Conservation (phyloP, 208 protist species). For the Balamuthia mandrillaris region DNA sequence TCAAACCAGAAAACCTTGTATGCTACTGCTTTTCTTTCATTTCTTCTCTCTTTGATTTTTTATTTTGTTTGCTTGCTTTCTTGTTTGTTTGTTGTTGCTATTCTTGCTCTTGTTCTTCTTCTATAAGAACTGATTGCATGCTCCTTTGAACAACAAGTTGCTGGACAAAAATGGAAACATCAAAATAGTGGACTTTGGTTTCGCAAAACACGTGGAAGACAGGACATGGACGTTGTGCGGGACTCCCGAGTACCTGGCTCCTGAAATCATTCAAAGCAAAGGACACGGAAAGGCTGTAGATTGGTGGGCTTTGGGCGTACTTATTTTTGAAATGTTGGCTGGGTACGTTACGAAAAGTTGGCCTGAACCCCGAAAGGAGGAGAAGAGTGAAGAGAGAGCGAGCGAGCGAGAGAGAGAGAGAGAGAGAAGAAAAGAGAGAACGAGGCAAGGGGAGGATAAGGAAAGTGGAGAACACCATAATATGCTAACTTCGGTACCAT, state of each 20-base stretch:
- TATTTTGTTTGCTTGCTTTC: background rate
- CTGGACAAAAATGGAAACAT: constrained; percentile 80
- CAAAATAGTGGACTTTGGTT: constrained; percentile 89
- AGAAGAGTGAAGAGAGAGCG: background rate
- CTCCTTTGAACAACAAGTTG: constrained; percentile 52
- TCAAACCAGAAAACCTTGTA: constrained; percentile 87
- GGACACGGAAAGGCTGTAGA: constrained; percentile 84
- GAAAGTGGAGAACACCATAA: background rate
- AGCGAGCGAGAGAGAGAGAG: background rate
- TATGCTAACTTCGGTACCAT: background rate
- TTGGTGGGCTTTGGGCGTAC: constrained; percentile 84
- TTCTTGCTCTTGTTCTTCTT: too few species aligned
- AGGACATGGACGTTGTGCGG: constrained; percentile 82
- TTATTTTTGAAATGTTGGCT: constrained; percentile 83
- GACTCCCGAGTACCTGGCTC: constrained; percentile 81
- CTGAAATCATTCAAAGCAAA: constrained; percentile 81
- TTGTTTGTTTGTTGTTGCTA: background rate
- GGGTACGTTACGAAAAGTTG: too few species aligned
- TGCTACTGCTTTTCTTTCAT: background rate
- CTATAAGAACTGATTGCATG: too few species aligned
- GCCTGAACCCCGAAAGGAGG: background rate
- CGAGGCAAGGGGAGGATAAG: background rate
- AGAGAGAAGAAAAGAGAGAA: background rate
- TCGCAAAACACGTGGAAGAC: constrained; percentile 72
- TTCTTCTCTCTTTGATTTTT: background rate